Conservation (phyloP, 1,284 basidiomycete species). For the Bjerkandera adusta region DNA sequence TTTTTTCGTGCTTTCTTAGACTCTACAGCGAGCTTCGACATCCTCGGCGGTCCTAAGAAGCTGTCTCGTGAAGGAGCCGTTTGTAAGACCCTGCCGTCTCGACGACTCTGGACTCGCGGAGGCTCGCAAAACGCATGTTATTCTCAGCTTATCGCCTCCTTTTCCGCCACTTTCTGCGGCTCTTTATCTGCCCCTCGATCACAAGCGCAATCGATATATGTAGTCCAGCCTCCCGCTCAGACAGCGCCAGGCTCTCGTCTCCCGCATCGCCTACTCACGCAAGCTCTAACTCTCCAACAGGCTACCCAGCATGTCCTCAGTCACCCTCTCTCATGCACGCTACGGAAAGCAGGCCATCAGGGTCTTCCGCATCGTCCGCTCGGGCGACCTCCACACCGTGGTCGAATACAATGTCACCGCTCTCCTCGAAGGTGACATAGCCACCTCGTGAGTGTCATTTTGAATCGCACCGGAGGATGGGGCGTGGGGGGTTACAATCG, state of each 20-base stretch:
- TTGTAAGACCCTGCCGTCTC: no score
- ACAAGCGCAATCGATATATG: conserved; percentile 5
- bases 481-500: neutral
- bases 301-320: conserved; percentile 14
- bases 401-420: conserved; percentile 82
- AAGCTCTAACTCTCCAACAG: neutral
- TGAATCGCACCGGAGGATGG: neutral
- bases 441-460: conserved; percentile 48
- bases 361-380: conserved; percentile 82
- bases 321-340: conserved; percentile 49
- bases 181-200: conserved; percentile 4
- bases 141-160: neutral
- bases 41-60: neutral
- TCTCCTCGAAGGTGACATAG: conserved; percentile 80
- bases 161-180: neutral
- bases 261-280: neutral
- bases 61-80: neutral
- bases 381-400: conserved; percentile 62
- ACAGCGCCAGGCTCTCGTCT: no score
- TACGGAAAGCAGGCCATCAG: conserved; percentile 90
- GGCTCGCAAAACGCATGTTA: neutral
- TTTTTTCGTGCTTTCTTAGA: neutral
- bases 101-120: conserved; percentile 5
- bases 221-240: neutral
- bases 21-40: neutral